Base-by-base conservation (phyloP, 495 filamentous ascomycete species). In the Corynascus novoguineensis region DNA sequence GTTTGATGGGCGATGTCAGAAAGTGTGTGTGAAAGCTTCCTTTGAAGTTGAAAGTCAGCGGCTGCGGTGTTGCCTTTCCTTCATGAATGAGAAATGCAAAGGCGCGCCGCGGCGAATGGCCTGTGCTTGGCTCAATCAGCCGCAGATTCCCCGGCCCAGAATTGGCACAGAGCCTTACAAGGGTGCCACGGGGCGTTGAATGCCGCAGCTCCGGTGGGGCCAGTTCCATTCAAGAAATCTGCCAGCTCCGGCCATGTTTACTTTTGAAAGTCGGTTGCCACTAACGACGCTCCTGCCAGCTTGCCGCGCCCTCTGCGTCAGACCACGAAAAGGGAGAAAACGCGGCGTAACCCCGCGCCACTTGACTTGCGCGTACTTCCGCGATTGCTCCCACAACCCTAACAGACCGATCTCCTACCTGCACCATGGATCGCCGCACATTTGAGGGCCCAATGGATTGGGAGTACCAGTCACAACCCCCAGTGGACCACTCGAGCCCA, bases 401-500 rank as follows among this genome's bases (percentile, higher is more conserved):
- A 41, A 1, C 50, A 11, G 24, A 53, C 42, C 31, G 10, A 25
- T 37, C 34, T 21, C 31, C 50, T 46, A 19, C 44, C 48, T 44
- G 11, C 54, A 38, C 42, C 41, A 78, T 79, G 75, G 68, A 74
- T 9, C 67, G 71, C 37, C 70, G 76, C 58, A 73, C 67, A 0
- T 71, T 64, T 40, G 76, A 77, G 50, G 68, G 73, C 55, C 73
- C 67, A 44, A 79, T 79, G 76, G 76, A 79, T 51, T 79, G 75
- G 75, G 73, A 79, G 51, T 76, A 75, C 66, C 68, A 77, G 57
- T 64, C 65, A 42, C 35, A 67, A 42, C 74, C 66, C 3, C 73
- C 74, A 0, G 62, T 79, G 51, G 76, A 79, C 63, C 66, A 65
- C 10, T 71, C 74, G 3, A 79, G 76, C 52, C 76, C 75, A 0